Conservation (phyloP, 495 filamentous ascomycete genomes). For the Aspergillus olivimuriae region DNA sequence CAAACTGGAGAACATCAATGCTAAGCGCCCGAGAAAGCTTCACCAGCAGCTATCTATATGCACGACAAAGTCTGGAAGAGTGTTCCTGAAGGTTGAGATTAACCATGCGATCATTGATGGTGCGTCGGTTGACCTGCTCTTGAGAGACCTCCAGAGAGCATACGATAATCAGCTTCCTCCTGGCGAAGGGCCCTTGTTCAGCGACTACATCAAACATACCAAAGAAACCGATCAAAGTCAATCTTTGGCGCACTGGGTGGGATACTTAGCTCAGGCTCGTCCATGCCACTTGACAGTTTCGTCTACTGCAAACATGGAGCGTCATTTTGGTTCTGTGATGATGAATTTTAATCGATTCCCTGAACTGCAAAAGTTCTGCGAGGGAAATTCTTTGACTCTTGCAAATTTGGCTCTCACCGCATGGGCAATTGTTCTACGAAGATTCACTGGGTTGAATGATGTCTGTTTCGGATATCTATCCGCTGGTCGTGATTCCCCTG, state of each 20-base stretch:
- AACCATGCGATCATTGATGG: conserved; percentile 51
- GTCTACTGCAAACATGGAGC: conserved; percentile 1
- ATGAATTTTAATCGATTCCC: conserved; percentile 30
- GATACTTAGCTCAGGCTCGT: conserved; percentile 29
- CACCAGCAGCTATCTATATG: conserved; percentile 47
- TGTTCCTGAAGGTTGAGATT: conserved; percentile 49
- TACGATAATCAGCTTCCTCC: conserved; percentile 35
- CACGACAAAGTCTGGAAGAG: conserved; percentile 28
- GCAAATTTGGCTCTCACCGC: conserved; percentile 47
- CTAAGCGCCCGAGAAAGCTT: conserved; percentile 26
- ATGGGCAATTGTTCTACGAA: conserved; percentile 51
- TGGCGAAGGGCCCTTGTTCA: conserved; percentile 44
- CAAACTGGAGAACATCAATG: conserved; percentile 27
- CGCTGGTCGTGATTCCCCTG: conserved; percentile 43
- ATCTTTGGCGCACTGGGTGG: conserved; percentile 44
- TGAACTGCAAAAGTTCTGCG: conserved; percentile 41
- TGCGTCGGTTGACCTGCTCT: conserved; percentile 33
- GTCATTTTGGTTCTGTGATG: conserved; percentile 17
- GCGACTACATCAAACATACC: conserved; percentile 50
- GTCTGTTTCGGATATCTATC: conserved; percentile 54
- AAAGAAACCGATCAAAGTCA: conserved; percentile 24
- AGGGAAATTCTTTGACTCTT: conserved; percentile 40
- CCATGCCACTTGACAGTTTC: conserved; percentile 36
- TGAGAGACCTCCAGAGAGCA: conserved; percentile 37
- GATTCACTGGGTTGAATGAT: conserved; percentile 45